Conservation (phyloP, 768 basidiomycete species). For the Kondoa malvinella region DNA sequence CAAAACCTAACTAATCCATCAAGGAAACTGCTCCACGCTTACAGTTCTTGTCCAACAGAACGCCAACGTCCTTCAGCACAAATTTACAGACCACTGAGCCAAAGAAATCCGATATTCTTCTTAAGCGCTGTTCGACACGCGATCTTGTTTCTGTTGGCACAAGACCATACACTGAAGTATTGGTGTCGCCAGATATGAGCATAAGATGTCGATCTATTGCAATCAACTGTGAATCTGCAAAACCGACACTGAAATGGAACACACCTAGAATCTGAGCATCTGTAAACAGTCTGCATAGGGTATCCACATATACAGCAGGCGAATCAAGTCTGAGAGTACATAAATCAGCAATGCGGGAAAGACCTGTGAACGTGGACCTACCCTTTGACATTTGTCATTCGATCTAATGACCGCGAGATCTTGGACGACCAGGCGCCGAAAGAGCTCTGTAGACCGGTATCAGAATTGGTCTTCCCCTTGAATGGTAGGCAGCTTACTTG, state of each 20-base stretch:
- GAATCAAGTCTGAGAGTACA: slow-evolving; percentile 53
- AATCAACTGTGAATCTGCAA: neutral
- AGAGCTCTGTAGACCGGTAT: slow-evolving; percentile 15
- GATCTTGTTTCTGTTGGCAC: slow-evolving; percentile 49
- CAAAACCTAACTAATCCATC: slow-evolving; percentile 42
- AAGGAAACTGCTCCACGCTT: slow-evolving; percentile 89
- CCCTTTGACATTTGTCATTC: slow-evolving; percentile 25
- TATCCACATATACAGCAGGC: slow-evolving; percentile 63
- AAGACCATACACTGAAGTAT: slow-evolving; percentile 39
- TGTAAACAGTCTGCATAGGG: slow-evolving; percentile 53
- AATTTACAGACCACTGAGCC: slow-evolving; percentile 73
- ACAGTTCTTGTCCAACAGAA: slow-evolving; percentile 76
- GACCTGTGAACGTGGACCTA: neutral
- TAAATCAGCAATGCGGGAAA: neutral
- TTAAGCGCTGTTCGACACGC: slow-evolving; percentile 55
- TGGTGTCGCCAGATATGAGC: neutral
- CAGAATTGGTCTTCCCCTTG: neutral
- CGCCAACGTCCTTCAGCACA: slow-evolving; percentile 70
- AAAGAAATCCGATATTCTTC: slow-evolving; percentile 77
- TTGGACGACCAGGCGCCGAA: slow-evolving; percentile 25
- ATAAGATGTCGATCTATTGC: slow-evolving; percentile 16
- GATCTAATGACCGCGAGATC: slow-evolving; percentile 21
- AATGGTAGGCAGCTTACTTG: slow-evolving; percentile 7
- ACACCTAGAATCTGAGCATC: slow-evolving; percentile 51
- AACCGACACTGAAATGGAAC: neutral